Conservation (phyloP, 139 green algal genomes). For the Auxenochlorella pyrenoidosa region DNA sequence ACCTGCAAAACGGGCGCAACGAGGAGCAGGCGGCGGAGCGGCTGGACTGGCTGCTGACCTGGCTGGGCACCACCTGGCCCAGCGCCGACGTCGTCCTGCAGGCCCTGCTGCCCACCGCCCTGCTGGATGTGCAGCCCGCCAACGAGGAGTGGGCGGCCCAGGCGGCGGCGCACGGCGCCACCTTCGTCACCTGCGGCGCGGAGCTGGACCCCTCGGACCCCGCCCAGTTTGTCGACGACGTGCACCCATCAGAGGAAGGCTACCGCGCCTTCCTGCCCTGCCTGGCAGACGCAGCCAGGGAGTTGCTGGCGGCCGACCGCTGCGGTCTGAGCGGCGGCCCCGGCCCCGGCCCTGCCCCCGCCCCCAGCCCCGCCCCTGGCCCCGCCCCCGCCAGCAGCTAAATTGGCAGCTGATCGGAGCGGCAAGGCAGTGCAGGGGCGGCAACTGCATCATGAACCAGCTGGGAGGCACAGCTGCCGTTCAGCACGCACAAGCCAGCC, state of each 20-base stretch:
- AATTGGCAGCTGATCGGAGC: not conserved
- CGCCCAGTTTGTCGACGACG: not conserved
- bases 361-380: too few relatives aligned
- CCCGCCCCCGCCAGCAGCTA: not conserved
- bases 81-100: not conserved
- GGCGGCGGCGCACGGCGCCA: not conserved
- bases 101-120: not conserved
- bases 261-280: not conserved
- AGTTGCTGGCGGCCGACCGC: not conserved
- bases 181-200: not conserved
- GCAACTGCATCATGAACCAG: not conserved
- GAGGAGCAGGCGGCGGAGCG: not conserved
- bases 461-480: too few relatives aligned
- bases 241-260: not conserved
- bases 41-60: not conserved
- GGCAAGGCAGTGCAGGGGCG: not conserved
- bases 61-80: not conserved
- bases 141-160: not conserved
- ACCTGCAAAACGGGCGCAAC: not conserved
- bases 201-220: not conserved
- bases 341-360: too few relatives aligned
- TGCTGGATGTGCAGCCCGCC: not conserved
- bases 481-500: too few relatives aligned
- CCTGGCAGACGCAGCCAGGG: not conserved
- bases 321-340: too few relatives aligned